These are phyloP conservation scores for Skeletonema grethae DNA, from an alignment of 108 stramenopile genomes.

Conservation along the genomic window DNA sequence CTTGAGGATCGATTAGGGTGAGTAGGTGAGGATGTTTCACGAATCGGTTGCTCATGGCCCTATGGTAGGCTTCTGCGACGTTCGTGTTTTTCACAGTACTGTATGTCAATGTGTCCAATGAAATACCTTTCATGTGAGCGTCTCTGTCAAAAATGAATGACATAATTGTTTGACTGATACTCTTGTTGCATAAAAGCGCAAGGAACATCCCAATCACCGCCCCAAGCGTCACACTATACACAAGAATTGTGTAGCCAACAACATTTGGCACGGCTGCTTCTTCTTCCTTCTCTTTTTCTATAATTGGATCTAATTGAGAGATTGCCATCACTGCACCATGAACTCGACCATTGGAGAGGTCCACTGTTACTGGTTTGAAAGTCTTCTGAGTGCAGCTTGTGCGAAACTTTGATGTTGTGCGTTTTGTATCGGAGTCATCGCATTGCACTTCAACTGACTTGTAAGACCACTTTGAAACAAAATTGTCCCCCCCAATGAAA, in stretches of 20 bases:
- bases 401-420: conserved; percentile 25
- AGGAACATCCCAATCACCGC: conserved; percentile 81
- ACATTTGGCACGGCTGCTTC: conserved; percentile 24
- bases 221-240: conserved; percentile 77
- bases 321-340: conserved; percentile 88
- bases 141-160: conserved; percentile 60
- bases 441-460: conserved; percentile 52
- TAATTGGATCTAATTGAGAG: conserved; percentile 69
- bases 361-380: conserved; percentile 69
- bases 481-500: conserved; percentile 92
- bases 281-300: conserved; percentile 35
- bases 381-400: conserved; percentile 49
- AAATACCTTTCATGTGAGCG: conserved; percentile 74
- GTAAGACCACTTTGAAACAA: conserved; percentile 84
- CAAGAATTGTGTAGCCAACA: conserved; percentile 76
- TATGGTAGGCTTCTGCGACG: conserved; percentile 80
- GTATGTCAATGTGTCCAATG: conserved; percentile 86
- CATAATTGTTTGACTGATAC: conserved; percentile 62
- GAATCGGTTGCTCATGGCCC: conserved; percentile 91
- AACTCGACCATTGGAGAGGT: conserved; percentile 64
- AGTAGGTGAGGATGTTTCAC: conserved; percentile 88
- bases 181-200: conserved; percentile 78
- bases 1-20: conserved; percentile 93
- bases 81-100: conserved; percentile 68
- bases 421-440: conserved; percentile 32